Base-by-base conservation (phyloP, 371 early-diverging fungal genomes). In the Actinomortierella ambigua region DNA sequence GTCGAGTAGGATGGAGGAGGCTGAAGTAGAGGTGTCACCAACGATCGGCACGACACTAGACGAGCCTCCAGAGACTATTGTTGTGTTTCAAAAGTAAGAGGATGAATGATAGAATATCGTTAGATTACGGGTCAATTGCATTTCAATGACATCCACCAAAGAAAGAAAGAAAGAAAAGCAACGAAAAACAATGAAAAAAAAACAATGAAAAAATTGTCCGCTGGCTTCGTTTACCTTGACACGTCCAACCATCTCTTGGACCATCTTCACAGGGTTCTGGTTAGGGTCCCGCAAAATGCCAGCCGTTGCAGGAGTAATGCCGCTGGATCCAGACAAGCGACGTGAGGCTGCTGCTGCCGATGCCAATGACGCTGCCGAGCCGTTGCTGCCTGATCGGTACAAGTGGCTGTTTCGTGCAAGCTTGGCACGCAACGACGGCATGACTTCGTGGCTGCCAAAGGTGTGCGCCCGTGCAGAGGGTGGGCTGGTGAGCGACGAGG, bases 231-330 rank as follows among this genome's bases (percentile, higher is more conserved):
- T 65, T 82, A 85, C 88, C 79, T 85, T 85, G 43, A 88, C 89
- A 28, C 89, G 80, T 28, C 87, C 84, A n/a, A 88, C 86, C 85
- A 88, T 88, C 28, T 88, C 87, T 69, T 87, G 87, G 20, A 87
- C 87, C 81, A 85, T 85, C 53, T 82, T 85, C 51, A 88, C 87
- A 7, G 87, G 85, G 66, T 86, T 89, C 47, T 67, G 59, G 2
- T 41, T 39, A 8, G 58, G 61, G 4, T 53, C 43, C 14, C 40
- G 54, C 8, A 39, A 13, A 34, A 17, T 54, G 40, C 28, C 7
- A 11, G 40, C 17, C 8, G 54, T 54, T 54, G 26, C 18, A 5
- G 26, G 23, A 22, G 54, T n/a, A 23, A 17, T 39, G 18, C 41
- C 41, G 40, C 34, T n/a, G 39, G 40, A 54, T 41, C 23, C 22